Base-by-base conservation (phyloP, 208 protist genomes). In the Balamuthia mandrillaris region DNA sequence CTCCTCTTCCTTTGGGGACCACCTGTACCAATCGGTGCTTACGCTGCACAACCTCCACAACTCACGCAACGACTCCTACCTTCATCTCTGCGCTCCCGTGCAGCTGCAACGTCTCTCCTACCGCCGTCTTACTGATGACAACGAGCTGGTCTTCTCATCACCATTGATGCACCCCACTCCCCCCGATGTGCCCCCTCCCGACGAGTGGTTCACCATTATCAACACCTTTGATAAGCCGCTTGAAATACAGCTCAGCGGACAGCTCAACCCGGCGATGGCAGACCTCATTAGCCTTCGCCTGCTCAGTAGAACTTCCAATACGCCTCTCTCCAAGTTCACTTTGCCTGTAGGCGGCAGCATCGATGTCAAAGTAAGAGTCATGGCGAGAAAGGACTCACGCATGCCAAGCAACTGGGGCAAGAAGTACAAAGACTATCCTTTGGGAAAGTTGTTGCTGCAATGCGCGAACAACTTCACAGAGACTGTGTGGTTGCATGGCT, bases 251-350 rank as follows among this genome's bases (percentile, higher is more conserved):
- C 39, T 81, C 33, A 27, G 41, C 24, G 72, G 45, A 31, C 72
- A 81, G 51, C 72, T 81, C 29, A 81, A 81, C 72, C 16, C 60
- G 44, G 45, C 51, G 27, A 81, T 81, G 72, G 72, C 72, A 42
- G 72, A 81, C 27, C 51, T 81, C 44, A 81, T 81, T n/a, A 21
- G 33, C 5, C 47, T 81, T 12, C 27, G n/a, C 35, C 49, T 56
- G 18, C 49, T n/a, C 14, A 18, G 47, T 27, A 75, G 65, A 12
- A 49, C 35, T 18, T 81, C 72, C 47, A 81, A 81, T n/a, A 31
- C 60, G 35, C 72, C 72, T 0, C 72, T 81, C 47, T 41, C 14
- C 21, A 56, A 60, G 72, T 63, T 81, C 51, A 42, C 72, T 4
- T 39, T 81, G 10, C 47, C 21, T 18, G 72, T 33, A 2, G 72